Conservation (phyloP, 2,329 filamentous ascomycete species). For the Xenoacremonium recifei region DNA sequence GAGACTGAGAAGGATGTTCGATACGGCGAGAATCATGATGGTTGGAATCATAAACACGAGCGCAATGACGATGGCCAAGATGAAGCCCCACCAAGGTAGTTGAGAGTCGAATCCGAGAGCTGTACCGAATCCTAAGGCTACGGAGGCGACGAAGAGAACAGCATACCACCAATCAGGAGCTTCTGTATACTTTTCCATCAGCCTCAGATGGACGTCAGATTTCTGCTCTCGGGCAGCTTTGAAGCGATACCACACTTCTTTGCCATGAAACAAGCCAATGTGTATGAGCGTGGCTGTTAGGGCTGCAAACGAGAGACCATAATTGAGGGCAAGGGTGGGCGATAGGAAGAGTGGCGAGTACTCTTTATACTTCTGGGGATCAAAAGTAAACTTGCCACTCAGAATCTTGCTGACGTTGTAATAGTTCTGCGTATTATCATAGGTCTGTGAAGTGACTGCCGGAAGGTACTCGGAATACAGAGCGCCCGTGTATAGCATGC, state of each 20-base stretch:
- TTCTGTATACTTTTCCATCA: slow-evolving; percentile 33
- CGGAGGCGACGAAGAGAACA: slow-evolving; percentile 28
- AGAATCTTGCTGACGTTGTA: slow-evolving; percentile 55
- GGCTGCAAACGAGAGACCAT: slow-evolving; percentile 43
- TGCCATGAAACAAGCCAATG: slow-evolving; percentile 36
- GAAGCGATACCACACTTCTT: slow-evolving; percentile 43
- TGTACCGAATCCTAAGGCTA: slow-evolving; percentile 32
- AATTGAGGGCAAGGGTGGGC: slow-evolving; percentile 42
- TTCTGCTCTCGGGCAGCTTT: slow-evolving; percentile 43
- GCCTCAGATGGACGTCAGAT: slow-evolving; percentile 34
- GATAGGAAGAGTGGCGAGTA: slow-evolving; percentile 56
- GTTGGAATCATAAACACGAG: slow-evolving; percentile 23
- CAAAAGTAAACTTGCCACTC: slow-evolving; percentile 43
- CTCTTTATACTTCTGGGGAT: slow-evolving; percentile 46
- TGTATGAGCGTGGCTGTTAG: slow-evolving; percentile 44
- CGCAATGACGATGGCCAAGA: slow-evolving; percentile 25
- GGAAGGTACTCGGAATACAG: slow-evolving; percentile 54
- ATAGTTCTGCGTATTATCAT: slow-evolving; percentile 51
- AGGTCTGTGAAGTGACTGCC: slow-evolving; percentile 50
- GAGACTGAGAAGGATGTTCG: slow-evolving; percentile 37
- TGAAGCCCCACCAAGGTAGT: slow-evolving; percentile 28
- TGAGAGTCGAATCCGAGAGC: slow-evolving; percentile 23
- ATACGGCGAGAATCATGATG: slow-evolving; percentile 31
- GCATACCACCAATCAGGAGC: slow-evolving; percentile 41
- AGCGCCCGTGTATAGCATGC: slow-evolving; percentile 44